A percentile compares a stretch with the other conserved stretches of the same genome.
Conservation (phyloP, 495 filamentous ascomycete species). For the Hypoxylon fragiforme region DNA sequence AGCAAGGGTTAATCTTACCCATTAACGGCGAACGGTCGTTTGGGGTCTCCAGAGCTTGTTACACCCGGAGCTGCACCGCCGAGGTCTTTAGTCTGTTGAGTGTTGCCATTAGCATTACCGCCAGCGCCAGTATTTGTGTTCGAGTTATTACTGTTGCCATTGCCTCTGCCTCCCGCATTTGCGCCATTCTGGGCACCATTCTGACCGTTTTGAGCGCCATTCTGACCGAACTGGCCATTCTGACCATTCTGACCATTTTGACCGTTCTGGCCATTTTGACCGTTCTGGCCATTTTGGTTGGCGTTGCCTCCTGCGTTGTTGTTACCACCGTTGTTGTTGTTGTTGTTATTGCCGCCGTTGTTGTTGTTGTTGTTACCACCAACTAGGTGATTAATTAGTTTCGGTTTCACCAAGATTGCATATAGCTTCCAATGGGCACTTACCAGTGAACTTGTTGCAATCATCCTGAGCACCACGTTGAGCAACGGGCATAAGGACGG, state of each 20-base stretch:
- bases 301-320: constrained; percentile 25
- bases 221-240: constrained; percentile 6
- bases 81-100: constrained; percentile 40
- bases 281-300: constrained; percentile 22
- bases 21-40: constrained; percentile 54
- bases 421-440: constrained; percentile 26
- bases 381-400: constrained; percentile 3
- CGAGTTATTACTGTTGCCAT: constrained; percentile 29
- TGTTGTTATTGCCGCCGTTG: constrained; percentile 19
- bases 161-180: constrained; percentile 9
- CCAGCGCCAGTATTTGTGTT: constrained; percentile 13
- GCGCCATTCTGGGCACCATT: neutral
- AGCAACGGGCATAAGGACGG: constrained; percentile 75
- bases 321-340: constrained; percentile 27
- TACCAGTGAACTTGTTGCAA: constrained; percentile 64
- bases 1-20: no score
- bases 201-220: constrained; percentile 9
- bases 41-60: constrained; percentile 46
- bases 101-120: constrained; percentile 33
- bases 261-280: neutral
- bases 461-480: constrained; percentile 76
- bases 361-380: constrained; percentile 34
- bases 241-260: constrained; percentile 7
- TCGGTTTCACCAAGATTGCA: no score
- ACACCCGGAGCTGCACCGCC: constrained; percentile 39